Evolutionary conservation across 2,329 filamentous ascomycete genomes (phyloP).

Genomic region (Ophiostoma perfectum): DNA sequence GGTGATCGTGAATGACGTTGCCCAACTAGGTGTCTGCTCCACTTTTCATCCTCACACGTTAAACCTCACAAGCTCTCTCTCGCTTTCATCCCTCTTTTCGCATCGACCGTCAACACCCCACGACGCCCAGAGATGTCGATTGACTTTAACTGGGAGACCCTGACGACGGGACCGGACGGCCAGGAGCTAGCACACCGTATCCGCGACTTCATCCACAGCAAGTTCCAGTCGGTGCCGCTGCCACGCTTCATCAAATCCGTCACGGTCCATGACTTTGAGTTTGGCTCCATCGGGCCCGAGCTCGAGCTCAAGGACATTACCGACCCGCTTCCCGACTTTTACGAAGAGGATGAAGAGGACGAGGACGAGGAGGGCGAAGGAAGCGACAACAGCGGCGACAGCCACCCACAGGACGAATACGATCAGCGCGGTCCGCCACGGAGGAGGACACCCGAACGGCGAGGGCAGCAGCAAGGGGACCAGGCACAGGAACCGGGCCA

Average conservation of each 20-base stretch:
- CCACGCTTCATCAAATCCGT: constrained; percentile 97
- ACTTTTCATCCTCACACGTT: too few relatives aligned
- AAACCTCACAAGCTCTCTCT: too few relatives aligned
- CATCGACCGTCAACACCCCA: background rate
- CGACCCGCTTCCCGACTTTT: constrained; percentile 92
- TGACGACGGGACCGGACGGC: constrained; percentile 85
- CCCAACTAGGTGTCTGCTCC: too few relatives aligned
- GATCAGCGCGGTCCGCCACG: constrained; percentile 24
- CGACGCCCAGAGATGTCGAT: constrained; percentile 68
- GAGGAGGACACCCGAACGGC: constrained; percentile 29
- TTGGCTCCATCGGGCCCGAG: constrained; percentile 74
- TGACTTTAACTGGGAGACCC: constrained; percentile 91
- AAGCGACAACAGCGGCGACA: constrained; percentile 30
- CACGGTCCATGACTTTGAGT: constrained; percentile 88
- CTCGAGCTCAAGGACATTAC: constrained; percentile 95
- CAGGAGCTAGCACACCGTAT: constrained; percentile 77
- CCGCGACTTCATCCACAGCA: constrained; percentile 88
- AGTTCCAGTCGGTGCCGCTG: constrained; percentile 85
- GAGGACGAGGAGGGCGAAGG: constrained; percentile 34
- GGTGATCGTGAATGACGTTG: too few relatives aligned
- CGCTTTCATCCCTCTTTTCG: background rate
- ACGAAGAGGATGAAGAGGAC: constrained; percentile 63
- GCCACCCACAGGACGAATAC: constrained; percentile 30
- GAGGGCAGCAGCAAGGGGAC: constrained; percentile 26
- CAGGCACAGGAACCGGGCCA: constrained; percentile 25